Percentiles rank a stretch among this genome's conserved stretches.
Evolutionary conservation across 1,139 yeast genomes (phyloP).

Genomic region (Wickerhamiella pararugosa): DNA sequence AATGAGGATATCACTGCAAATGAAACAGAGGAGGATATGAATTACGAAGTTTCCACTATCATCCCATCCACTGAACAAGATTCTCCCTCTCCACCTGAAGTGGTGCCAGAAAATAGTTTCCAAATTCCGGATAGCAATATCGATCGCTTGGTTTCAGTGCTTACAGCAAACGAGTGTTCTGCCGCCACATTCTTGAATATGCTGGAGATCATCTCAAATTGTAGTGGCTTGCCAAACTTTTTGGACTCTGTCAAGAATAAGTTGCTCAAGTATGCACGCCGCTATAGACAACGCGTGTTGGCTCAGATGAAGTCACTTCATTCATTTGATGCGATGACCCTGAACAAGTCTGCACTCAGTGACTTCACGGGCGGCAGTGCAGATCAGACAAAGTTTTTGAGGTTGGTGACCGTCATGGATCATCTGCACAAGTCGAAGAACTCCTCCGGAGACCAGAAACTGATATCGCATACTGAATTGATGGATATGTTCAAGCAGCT

Average conservation of each 20-base stretch:
- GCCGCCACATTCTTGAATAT: conserved; percentile 3
- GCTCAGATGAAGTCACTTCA: conserved; percentile 2
- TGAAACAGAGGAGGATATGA: not conserved
- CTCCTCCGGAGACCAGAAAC: conserved; percentile 10
- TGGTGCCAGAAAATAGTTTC: no score
- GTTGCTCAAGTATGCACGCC: conserved; percentile 1
- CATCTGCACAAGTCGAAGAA: conserved; percentile 45
- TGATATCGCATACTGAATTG: conserved; percentile 15
- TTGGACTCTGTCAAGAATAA: not conserved
- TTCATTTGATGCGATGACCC: not conserved
- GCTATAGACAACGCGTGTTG: not conserved
- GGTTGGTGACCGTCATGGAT: conserved; percentile 80
- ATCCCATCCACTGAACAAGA: not conserved
- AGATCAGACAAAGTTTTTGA: conserved; percentile 71
- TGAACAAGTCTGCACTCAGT: not conserved
- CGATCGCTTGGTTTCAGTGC: conserved; percentile 3
- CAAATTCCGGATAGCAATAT: not conserved
- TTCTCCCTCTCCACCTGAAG: not conserved
- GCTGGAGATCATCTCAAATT: conserved; percentile 1
- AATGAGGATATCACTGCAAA: not conserved
- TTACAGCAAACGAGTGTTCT: conserved; percentile 5
- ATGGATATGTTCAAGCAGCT: conserved; percentile 40
- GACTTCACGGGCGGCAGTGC: conserved; percentile 20
- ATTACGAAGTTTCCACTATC: no score
- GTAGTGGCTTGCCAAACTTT: not conserved